A percentile compares a stretch with the other conserved stretches of the same genome.
Conservation (phyloP, 2,329 filamentous ascomycete species). For the Sphaerulina vaccinii region DNA sequence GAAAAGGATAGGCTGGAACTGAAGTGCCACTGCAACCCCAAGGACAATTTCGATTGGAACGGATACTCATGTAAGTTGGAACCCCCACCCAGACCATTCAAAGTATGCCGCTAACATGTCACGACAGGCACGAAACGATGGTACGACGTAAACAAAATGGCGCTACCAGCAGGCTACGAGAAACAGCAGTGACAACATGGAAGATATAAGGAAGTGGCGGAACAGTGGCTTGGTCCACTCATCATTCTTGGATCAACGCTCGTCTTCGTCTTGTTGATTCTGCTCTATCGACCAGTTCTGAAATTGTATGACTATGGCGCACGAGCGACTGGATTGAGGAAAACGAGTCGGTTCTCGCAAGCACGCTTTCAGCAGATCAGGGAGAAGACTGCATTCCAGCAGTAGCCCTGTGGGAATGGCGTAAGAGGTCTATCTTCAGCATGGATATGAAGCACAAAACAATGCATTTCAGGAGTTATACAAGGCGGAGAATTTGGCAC, state of each 20-base stretch:
- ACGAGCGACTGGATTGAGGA: neutral
- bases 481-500: neutral
- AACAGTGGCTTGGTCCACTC: constrained; percentile 23
- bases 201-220: constrained; percentile 23
- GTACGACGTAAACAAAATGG: constrained; percentile 76
- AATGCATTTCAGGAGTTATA: constrained; percentile 1
- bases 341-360: constrained; percentile 9
- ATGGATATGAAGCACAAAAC: neutral
- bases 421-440: neutral
- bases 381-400: constrained; percentile 1
- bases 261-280: constrained; percentile 16
- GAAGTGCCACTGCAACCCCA: constrained; percentile 91
- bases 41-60: constrained; percentile 99
- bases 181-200: constrained; percentile 41
- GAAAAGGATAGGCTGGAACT: constrained; percentile 80
- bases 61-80: constrained; percentile 82
- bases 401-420: neutral
- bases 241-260: constrained; percentile 16
- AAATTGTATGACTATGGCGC: constrained; percentile 1
- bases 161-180: constrained; percentile 84
- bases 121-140: constrained; percentile 73
- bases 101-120: constrained; percentile 3
- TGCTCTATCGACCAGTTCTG: constrained; percentile 15
- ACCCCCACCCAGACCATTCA: neutral
- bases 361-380: constrained; percentile 4